A percentile compares a stretch with the other conserved stretches of the same genome.
phyloP scores from a whole-genome alignment of 768 basidiomycete species.

The Tubosaeta brunneosetosa region DNA sequence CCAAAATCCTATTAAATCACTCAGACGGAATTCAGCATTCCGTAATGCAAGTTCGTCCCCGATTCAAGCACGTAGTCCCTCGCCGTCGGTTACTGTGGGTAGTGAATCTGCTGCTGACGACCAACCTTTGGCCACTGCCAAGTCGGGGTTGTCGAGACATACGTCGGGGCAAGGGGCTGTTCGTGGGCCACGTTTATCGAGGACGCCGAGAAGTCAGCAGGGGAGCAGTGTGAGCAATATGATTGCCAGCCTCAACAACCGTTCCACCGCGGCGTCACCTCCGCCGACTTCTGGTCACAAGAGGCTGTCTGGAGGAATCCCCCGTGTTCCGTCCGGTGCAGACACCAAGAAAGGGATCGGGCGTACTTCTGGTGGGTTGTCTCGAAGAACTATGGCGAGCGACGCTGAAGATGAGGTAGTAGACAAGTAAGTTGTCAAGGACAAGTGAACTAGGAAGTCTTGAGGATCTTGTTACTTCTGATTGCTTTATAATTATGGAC shows the following conservation, averaged over 20 bases:
- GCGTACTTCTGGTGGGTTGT: conserved; percentile 45
- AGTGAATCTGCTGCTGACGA: conserved; percentile 30
- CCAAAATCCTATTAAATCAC: conserved; percentile 45
- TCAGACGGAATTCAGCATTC: conserved; percentile 33
- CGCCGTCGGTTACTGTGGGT: conserved; percentile 32
- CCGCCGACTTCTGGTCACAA: conserved; percentile 39
- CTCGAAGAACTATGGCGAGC: conserved; percentile 76
- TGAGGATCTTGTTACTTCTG: neutral
- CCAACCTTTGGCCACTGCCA: conserved; percentile 31
- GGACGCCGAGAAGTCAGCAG: conserved; percentile 42
- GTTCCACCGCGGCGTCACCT: conserved; percentile 36
- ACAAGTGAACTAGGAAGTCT: conserved; percentile 4
- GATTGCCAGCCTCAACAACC: conserved; percentile 54
- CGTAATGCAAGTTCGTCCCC: conserved; percentile 34
- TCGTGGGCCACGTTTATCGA: conserved; percentile 48
- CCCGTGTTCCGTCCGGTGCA: conserved; percentile 11
- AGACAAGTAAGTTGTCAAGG: too few relatives aligned
- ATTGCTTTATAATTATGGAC: neutral
- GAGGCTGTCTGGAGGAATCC: conserved; percentile 39
- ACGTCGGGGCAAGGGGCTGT: conserved; percentile 40
- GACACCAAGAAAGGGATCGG: conserved; percentile 39
- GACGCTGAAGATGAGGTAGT: conserved; percentile 77
- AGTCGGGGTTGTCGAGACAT: conserved; percentile 40
- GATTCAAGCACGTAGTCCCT: conserved; percentile 37
- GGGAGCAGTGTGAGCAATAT: conserved; percentile 48